Conservation (phyloP, 2,329 filamentous ascomycete genomes). For the Apiospora aurea region DNA sequence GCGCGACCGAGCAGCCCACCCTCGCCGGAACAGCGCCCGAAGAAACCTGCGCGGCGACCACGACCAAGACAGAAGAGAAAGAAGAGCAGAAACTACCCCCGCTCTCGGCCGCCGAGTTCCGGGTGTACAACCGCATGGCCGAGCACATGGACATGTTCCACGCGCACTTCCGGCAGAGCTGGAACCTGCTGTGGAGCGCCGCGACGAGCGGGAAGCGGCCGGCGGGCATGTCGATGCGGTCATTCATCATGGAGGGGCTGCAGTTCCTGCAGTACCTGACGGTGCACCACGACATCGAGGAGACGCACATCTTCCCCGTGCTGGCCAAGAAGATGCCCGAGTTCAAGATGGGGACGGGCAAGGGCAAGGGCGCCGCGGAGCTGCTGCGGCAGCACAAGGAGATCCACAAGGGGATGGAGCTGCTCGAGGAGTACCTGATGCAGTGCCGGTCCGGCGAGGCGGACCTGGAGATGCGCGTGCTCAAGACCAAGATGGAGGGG, state of each 20-base stretch:
- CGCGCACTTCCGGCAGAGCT: constrained; percentile 76
- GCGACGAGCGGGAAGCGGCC: constrained; percentile 67
- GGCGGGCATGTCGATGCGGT: constrained; percentile 67
- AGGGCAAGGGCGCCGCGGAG: constrained; percentile 56
- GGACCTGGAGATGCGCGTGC: constrained; percentile 61
- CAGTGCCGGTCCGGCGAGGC: constrained; percentile 68
- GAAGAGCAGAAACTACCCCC: constrained; percentile 56
- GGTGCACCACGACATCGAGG: constrained; percentile 83
- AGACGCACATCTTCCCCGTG: constrained; percentile 79
- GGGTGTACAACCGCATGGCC: constrained; percentile 74
- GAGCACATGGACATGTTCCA: constrained; percentile 76
- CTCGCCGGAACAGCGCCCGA: not conserved
- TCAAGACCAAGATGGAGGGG: constrained; percentile 76
- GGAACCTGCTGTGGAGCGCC: constrained; percentile 74
- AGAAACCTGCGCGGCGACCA: constrained; percentile 3
- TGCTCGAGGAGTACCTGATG: constrained; percentile 69
- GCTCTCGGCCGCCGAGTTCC: constrained; percentile 71
- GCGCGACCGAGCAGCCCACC: not conserved
- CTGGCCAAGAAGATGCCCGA: constrained; percentile 81
- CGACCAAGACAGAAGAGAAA: not conserved
- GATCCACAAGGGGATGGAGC: constrained; percentile 80
- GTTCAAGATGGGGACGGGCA: constrained; percentile 58
- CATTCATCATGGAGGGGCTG: constrained; percentile 74
- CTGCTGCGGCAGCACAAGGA: constrained; percentile 76
- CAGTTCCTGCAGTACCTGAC: constrained; percentile 75